These are phyloP conservation scores for Apiospora pterosperma DNA, from an alignment of 2,329 filamentous ascomycete genomes.

Conservation along the genomic window DNA sequence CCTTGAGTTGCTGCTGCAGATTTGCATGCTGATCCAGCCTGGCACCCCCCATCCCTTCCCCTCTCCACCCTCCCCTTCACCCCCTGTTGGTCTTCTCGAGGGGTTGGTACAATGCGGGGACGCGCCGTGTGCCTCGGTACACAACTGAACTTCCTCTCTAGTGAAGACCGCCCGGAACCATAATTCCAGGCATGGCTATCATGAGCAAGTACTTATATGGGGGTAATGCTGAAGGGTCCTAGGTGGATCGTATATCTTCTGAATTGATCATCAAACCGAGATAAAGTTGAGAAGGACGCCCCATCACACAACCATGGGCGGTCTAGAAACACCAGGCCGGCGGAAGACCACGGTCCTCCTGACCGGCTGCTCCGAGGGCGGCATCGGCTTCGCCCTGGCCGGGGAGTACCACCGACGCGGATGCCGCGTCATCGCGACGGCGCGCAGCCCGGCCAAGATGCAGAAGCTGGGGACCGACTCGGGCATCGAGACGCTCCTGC, in stretches of 20 bases:
- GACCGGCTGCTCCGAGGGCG: slow-evolving; percentile 36
- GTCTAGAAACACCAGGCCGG: background rate
- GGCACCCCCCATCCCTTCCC: too few species aligned
- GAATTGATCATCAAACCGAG: background rate
- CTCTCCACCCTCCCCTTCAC: too few species aligned
- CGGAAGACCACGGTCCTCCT: slow-evolving; percentile 7
- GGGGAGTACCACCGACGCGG: slow-evolving; percentile 33
- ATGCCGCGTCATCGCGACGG: slow-evolving; percentile 37
- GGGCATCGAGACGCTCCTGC: slow-evolving; percentile 16
- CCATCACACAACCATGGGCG: background rate
- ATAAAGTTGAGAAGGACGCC: background rate
- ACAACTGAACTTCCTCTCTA: background rate
- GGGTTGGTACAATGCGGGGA: background rate
- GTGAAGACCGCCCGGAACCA: background rate
- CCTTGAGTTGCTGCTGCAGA: background rate
- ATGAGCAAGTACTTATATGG: background rate
- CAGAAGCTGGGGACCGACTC: slow-evolving; percentile 26
- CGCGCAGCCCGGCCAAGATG: slow-evolving; percentile 31
- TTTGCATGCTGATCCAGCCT: background rate
- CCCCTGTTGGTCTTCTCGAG: too few species aligned
- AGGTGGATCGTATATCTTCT: too few species aligned
- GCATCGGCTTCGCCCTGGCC: slow-evolving; percentile 38
- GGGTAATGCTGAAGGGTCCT: background rate
- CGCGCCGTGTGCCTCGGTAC: background rate
- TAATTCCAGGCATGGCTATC: background rate